These are phyloP conservation scores for Gossypium arboreum DNA, from an alignment of 345 rosid species.

Conservation along the genomic window DNA sequence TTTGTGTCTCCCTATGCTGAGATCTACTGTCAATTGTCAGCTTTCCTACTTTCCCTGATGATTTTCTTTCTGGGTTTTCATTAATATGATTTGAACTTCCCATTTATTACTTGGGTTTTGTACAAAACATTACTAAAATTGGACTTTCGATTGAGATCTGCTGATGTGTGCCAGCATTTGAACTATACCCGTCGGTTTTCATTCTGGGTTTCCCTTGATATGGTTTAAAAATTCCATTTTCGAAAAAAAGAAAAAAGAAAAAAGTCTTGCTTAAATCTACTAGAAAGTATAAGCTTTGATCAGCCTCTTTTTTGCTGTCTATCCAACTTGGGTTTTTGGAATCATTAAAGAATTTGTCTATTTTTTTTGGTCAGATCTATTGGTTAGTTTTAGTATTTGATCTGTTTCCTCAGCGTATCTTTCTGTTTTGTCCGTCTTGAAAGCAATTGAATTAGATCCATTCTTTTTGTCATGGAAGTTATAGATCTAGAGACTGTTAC, in stretches of 20 bases:
- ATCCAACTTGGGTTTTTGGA: neutral
- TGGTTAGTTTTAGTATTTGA: neutral
- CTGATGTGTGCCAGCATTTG: neutral
- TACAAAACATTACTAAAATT: neutral
- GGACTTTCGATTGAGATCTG: constrained; percentile 9
- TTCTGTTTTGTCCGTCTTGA: neutral
- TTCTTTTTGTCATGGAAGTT: neutral
- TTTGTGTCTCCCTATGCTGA: neutral
- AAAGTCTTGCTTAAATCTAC: neutral
- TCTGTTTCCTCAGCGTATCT: neutral
- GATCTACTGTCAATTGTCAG: constrained; percentile 11
- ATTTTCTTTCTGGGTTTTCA: neutral
- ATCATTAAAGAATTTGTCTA: neutral
- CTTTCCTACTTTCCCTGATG: neutral
- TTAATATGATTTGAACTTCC: neutral
- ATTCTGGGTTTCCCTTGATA: neutral
- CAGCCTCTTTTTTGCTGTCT: neutral
- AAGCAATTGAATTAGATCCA: constrained; percentile 1
- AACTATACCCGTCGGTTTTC: neutral
- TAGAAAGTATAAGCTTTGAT: neutral
- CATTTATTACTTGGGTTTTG: neutral
- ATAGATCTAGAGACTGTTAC: constrained; percentile 4
- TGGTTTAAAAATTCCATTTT: constrained; percentile 2
- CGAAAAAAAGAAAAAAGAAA: neutral
- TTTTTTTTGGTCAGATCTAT: constrained; percentile 3